These are phyloP conservation scores for Boletus fagicola DNA, from an alignment of 768 basidiomycete species.

Conservation along the genomic window DNA sequence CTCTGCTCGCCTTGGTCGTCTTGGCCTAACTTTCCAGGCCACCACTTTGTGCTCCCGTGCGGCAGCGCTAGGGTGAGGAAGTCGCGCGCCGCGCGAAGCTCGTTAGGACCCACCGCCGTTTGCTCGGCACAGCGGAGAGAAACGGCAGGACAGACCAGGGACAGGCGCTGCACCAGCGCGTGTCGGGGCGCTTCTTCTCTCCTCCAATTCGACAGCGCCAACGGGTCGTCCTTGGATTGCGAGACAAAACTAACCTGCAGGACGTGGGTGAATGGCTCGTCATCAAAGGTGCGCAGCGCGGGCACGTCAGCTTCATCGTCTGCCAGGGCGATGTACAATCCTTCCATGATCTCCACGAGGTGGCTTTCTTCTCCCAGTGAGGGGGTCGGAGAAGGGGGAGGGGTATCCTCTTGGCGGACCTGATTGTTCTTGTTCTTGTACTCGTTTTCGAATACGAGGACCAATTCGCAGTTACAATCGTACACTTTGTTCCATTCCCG, in stretches of 20 bases:
- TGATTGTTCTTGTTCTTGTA: background rate
- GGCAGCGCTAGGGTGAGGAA: constrained; percentile 44
- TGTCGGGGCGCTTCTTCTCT: background rate
- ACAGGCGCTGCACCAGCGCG: background rate
- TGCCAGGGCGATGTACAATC: constrained; percentile 21
- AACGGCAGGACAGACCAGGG: background rate
- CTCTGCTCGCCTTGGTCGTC: background rate
- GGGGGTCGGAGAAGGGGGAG: background rate
- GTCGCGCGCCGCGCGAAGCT: constrained; percentile 43
- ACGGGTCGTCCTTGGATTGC: background rate
- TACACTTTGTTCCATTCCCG: background rate
- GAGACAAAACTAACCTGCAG: constrained; percentile 11
- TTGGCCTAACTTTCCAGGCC: background rate
- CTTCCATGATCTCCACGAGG: constrained; percentile 10
- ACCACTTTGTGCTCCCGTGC: constrained; percentile 13
- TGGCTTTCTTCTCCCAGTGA: background rate
- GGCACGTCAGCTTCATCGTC: constrained; percentile 11
- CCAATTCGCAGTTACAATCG: background rate
- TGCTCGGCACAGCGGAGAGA: background rate
- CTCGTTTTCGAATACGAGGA: constrained; percentile 8
- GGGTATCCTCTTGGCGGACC: background rate
- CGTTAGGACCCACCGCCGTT: constrained; percentile 29
- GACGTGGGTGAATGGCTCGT: constrained; percentile 21
- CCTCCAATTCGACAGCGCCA: background rate
- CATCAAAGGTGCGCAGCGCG: constrained; percentile 10